Evolutionary conservation across 2,329 filamentous ascomycete species (phyloP), one percentile per base, ranked within the genome.

Genomic region (Colletotrichum tropicicola): DNA sequence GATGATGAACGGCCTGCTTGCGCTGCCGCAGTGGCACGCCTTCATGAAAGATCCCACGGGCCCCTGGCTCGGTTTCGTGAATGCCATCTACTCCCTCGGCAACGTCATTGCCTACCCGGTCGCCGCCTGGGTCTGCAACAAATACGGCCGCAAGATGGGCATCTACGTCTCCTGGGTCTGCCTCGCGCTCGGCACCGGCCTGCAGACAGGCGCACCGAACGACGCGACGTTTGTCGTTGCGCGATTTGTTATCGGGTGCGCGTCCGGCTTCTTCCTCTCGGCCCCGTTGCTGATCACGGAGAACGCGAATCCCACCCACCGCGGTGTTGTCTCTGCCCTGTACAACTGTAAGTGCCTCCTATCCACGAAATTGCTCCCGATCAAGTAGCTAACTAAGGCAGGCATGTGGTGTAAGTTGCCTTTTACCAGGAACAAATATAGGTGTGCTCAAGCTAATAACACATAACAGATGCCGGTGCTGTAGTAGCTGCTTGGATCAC

Each of bases 1-100:
- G 1, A 74, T 82, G 66, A 80, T 80, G 78, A 83, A 83, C 64
- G 81, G 80, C 5, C 72, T 83, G 0, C 81, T 83, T 55, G 75
- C 80, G 4, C 72, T 81, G 0, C 67, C 73, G 0, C 72, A 78
- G 66, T 83, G 82, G 81, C 74, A 76, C 52, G 59, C 67, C 2
- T 81, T 80, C 57, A 81, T 83, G 52, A 71, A 72, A 27, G 68
- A 79, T n/a, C 79, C 79, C 2, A 45, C 68, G 4, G 77, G 75
- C 3, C 71, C 74, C 21, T 68, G 74, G 25, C 73, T 80, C 3
- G 79, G 79, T 27, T 68, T 77, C 5, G 72, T 81, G 44, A 79
- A 77, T 55, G 75, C 78, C 6, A 76, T 73, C n/a, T 80, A 76
- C 75, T 76, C 77, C 54, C 59, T 77, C 25, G 78, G 79, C 19